phyloP scores from a whole-genome alignment of 768 basidiomycete genomes.

The Phanerochaete sordida region DNA sequence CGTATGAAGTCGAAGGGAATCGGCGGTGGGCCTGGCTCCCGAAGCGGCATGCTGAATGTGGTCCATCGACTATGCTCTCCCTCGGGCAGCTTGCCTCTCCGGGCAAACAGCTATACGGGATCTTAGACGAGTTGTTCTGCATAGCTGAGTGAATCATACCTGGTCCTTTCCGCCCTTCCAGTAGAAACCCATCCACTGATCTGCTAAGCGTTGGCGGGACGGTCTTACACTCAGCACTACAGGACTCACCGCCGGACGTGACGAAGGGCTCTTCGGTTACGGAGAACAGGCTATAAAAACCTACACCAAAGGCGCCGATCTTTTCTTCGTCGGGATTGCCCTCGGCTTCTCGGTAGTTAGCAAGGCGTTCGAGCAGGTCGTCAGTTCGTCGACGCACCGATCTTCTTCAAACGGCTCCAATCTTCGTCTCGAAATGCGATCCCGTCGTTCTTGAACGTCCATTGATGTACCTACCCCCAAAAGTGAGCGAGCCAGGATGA shows the following conservation, averaged over 20 bases:
- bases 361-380: not conserved
- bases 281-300: conserved; percentile 80
- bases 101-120: conserved; percentile 68
- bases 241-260: conserved; percentile 61
- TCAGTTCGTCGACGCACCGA: conserved; percentile 26
- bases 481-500: not conserved
- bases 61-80: conserved; percentile 59
- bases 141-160: conserved; percentile 29
- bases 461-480: conserved; percentile 62
- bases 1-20: conserved; percentile 83
- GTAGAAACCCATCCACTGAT: conserved; percentile 93
- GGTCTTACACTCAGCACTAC: conserved; percentile 6
- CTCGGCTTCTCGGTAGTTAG: conserved; percentile 52
- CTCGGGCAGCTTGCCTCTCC: conserved; percentile 64
- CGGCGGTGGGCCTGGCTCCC: conserved; percentile 79
- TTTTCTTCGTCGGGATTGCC: conserved; percentile 94
- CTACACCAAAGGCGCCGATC: conserved; percentile 94
- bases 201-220: conserved; percentile 35
- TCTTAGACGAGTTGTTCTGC: not conserved
- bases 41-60: conserved; percentile 82
- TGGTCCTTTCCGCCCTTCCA: conserved; percentile 95
- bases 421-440: conserved; percentile 79
- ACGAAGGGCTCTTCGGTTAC: conserved; percentile 83
- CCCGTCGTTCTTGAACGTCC: conserved; percentile 89
- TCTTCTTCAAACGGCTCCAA: conserved; percentile 88